Percentiles rank a stretch among this genome's conserved stretches.
These are phyloP conservation scores for Chlorella sp. DNA, from an alignment of 139 green algal genomes.

Conservation along the genomic window DNA sequence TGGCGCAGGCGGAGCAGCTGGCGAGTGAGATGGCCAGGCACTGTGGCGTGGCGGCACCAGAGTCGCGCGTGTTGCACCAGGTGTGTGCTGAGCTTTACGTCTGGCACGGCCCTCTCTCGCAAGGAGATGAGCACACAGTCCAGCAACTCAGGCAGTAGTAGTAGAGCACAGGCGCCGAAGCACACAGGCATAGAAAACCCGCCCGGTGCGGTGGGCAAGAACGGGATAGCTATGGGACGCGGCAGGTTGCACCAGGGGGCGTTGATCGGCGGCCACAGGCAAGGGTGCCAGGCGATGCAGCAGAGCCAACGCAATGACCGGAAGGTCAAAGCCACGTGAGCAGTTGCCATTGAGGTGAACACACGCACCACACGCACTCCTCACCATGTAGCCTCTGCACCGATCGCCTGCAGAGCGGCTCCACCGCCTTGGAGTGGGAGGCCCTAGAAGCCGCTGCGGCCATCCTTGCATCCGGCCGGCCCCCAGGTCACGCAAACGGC, in stretches of 20 bases:
- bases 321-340: neutral
- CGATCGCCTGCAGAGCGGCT: neutral
- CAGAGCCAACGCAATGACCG: too few species aligned
- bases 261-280: neutral
- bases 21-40: constrained; percentile 1
- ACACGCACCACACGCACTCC: neutral
- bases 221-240: too few species aligned
- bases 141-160: too few species aligned
- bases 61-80: constrained; percentile 1
- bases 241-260: neutral
- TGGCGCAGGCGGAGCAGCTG: constrained; percentile 5
- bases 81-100: too few species aligned
- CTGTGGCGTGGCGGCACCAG: neutral
- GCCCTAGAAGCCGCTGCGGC: neutral
- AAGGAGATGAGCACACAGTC: too few species aligned
- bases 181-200: too few species aligned
- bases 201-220: too few species aligned
- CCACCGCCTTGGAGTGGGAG: neutral
- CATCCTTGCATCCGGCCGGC: neutral
- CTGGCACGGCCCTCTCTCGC: too few species aligned
- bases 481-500: too few species aligned
- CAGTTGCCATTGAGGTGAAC: neutral
- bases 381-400: neutral
- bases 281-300: too few species aligned
- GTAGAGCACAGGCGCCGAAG: too few species aligned